Conservation (phyloP, 169 alveolate species). For the Plasmodium yoelii region DNA sequence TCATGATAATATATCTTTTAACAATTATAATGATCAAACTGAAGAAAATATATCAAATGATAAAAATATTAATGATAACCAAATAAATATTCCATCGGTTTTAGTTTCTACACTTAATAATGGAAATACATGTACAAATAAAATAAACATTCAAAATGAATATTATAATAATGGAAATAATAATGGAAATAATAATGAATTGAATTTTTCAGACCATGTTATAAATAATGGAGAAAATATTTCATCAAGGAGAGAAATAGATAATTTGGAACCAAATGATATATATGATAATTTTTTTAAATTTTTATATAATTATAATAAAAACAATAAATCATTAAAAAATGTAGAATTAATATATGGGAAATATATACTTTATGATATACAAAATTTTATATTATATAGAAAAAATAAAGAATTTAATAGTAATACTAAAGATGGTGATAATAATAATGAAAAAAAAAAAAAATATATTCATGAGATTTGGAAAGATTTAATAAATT, state of each 20-base stretch:
- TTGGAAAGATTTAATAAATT: constrained; percentile 48
- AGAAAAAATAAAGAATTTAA: not conserved
- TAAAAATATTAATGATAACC: not conserved
- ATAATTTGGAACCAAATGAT: not conserved
- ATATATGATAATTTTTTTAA: constrained; percentile 27
- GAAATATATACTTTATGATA: constrained; percentile 23
- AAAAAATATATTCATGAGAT: constrained; percentile 7
- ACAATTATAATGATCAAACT: not conserved
- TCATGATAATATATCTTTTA: not conserved
- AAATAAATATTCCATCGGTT: not conserved
- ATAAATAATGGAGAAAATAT: not conserved
- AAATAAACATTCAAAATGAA: not conserved
- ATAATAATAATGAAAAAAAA: not conserved
- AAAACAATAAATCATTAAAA: constrained; percentile 17
- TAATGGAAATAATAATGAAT: not conserved
- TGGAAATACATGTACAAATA: not conserved
- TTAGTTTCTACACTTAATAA: not conserved
- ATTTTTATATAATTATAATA: constrained; percentile 4
- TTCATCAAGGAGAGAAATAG: not conserved
- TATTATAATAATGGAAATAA: not conserved
- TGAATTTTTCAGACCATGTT: not conserved
- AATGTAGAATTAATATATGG: constrained; percentile 20
- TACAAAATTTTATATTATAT: constrained; percentile 11
- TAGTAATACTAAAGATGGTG: not conserved
- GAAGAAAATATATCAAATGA: not conserved